A percentile compares a stretch with the other conserved stretches of the same genome.
Evolutionary conservation across 2,329 filamentous ascomycete genomes (phyloP).

Genomic region (Alternaria tenuissima): DNA sequence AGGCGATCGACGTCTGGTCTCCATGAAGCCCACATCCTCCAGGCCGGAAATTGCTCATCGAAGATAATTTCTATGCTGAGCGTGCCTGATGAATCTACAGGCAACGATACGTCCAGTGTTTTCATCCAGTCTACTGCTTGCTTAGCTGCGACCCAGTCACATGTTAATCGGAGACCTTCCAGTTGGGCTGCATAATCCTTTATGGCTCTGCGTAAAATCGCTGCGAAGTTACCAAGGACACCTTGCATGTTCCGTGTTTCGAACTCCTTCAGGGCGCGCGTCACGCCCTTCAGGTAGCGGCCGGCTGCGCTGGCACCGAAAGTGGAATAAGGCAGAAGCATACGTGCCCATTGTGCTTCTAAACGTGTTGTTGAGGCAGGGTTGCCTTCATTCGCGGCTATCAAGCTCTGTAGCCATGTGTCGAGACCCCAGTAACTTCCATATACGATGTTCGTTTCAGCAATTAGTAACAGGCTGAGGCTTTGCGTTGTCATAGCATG

Average conservation of each 20-base stretch:
- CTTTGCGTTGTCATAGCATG: constrained; percentile 39
- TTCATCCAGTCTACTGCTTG: constrained; percentile 34
- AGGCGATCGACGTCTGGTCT: constrained; percentile 33
- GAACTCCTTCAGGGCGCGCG: constrained; percentile 22
- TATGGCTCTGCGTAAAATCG: constrained; percentile 30
- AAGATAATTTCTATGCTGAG: constrained; percentile 32
- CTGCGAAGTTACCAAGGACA: constrained; percentile 32
- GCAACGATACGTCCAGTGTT: constrained; percentile 17
- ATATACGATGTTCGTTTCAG: constrained; percentile 36
- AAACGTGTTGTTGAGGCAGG: constrained; percentile 32
- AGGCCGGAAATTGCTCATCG: constrained; percentile 35
- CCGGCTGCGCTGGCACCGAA: constrained; percentile 34
- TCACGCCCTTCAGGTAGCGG: constrained; percentile 36
- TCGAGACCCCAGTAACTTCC: constrained; percentile 41
- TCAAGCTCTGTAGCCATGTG: constrained; percentile 38
- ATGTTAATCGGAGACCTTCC: constrained; percentile 36
- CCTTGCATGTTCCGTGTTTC: constrained; percentile 24
- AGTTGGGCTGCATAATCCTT: constrained; percentile 33
- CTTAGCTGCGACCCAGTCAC: constrained; percentile 35
- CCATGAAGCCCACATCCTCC: constrained; percentile 45
- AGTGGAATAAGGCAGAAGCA: constrained; percentile 35
- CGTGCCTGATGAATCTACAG: constrained; percentile 14
- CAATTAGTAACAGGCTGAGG: constrained; percentile 32
- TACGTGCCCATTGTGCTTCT: constrained; percentile 39
- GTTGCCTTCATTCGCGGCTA: constrained; percentile 40